Evolutionary conservation across 176 grass and related monocot genomes (phyloP).

Genomic region (Hsuehochloa calcarea): DNA sequence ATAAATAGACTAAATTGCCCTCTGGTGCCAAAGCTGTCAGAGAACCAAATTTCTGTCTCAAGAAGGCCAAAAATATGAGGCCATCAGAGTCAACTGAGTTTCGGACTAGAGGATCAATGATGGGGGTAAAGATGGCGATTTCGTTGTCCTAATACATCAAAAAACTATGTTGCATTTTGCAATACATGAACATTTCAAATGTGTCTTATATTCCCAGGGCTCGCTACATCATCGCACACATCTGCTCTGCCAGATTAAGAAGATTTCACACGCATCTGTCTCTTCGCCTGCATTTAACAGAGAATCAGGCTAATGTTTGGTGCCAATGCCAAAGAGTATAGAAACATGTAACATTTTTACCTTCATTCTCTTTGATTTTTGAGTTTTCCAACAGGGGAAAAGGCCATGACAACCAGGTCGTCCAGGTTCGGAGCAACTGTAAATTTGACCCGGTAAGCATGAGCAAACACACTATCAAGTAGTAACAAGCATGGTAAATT

Average conservation of each 20-base stretch:
- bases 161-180: not conserved
- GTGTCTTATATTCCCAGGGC: not conserved
- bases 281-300: slow-evolving; percentile 49
- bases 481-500: not conserved
- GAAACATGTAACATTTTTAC: slow-evolving; percentile 33
- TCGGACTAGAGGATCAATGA: not conserved
- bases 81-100: not conserved
- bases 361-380: slow-evolving; percentile 45
- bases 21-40: not conserved
- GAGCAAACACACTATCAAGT: not conserved
- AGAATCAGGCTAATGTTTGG: slow-evolving; percentile 1
- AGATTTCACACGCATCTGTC: slow-evolving; percentile 33
- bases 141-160: not conserved
- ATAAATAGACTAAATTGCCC: not conserved
- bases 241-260: not conserved
- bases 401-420: slow-evolving; percentile 57
- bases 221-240: not conserved
- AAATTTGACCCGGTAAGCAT: slow-evolving; percentile 13
- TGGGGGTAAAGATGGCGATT: not conserved
- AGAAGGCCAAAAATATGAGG: slow-evolving; percentile 13
- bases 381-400: slow-evolving; percentile 66
- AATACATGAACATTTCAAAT: not conserved
- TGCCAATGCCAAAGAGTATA: not conserved
- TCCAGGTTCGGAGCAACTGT: slow-evolving; percentile 67
- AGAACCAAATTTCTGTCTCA: slow-evolving; percentile 1